Evolutionary conservation across 768 basidiomycete species (phyloP).

Genomic region (Phanerochaete carnosa): DNA sequence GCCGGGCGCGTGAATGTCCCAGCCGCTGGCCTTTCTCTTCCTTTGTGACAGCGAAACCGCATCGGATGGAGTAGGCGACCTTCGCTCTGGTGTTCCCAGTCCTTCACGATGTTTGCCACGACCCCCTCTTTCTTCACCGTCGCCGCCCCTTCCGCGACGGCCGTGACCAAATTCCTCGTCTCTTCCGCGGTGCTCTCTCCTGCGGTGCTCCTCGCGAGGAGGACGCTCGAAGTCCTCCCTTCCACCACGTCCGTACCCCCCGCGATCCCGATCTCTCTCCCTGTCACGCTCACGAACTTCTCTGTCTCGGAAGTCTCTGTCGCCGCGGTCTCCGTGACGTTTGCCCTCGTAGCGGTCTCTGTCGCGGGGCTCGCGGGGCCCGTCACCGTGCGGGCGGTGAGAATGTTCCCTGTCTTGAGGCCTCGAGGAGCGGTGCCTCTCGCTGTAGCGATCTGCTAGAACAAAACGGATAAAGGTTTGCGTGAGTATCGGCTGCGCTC

Average conservation of each 20-base stretch:
- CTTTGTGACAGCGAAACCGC: slow-evolving; percentile 79
- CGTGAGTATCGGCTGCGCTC: slow-evolving; percentile 22
- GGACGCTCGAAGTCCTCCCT: slow-evolving; percentile 20
- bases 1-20: slow-evolving; percentile 95
- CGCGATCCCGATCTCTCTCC: slow-evolving; percentile 13
- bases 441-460: slow-evolving; percentile 50
- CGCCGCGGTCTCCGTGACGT: slow-evolving; percentile 24
- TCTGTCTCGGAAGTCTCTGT: slow-evolving; percentile 22
- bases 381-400: slow-evolving; percentile 27
- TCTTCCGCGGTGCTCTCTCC: slow-evolving; percentile 29
- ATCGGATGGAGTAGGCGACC: slow-evolving; percentile 90
- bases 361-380: slow-evolving; percentile 29
- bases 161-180: slow-evolving; percentile 38
- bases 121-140: slow-evolving; percentile 43
- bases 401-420: slow-evolving; percentile 25
- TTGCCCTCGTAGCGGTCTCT: slow-evolving; percentile 14
- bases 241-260: slow-evolving; percentile 24
- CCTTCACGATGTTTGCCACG: slow-evolving; percentile 51
- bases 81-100: slow-evolving; percentile 67
- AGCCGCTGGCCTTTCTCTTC: slow-evolving; percentile 85
- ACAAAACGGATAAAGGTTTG: slow-evolving; percentile 36
- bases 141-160: slow-evolving; percentile 33
- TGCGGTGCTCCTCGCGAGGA: slow-evolving; percentile 39
- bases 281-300: not conserved
- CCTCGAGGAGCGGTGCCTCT: slow-evolving; percentile 43